Conservation (phyloP, 2,329 filamentous ascomycete species). For the Scytalidium sp. region DNA sequence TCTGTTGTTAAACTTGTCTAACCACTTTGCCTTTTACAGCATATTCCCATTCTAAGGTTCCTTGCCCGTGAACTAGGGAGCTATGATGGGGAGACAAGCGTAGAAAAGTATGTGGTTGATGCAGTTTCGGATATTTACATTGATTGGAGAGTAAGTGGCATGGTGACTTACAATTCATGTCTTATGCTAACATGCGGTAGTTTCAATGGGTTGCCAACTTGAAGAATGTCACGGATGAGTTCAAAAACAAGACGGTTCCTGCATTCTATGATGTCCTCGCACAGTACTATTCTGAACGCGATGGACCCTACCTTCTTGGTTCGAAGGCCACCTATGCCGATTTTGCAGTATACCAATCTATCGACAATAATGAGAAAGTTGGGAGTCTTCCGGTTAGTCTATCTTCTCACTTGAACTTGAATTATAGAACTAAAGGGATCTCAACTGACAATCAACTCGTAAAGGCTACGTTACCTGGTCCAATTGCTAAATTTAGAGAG, state of each 20-base stretch:
- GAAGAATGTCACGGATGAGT: conserved; percentile 22
- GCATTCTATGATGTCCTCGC: conserved; percentile 29
- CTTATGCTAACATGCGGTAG: conserved; percentile 5
- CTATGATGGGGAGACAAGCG: conserved; percentile 34
- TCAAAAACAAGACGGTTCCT: conserved; percentile 26
- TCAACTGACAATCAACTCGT: no score
- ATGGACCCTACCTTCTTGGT: conserved; percentile 35
- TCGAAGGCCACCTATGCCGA: conserved; percentile 34
- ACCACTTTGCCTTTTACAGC: conserved; percentile 11
- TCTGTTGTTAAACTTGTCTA: no score
- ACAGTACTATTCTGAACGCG: conserved; percentile 26
- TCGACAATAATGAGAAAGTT: conserved; percentile 33
- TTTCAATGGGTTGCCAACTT: conserved; percentile 27
- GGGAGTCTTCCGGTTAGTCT: conserved; percentile 29
- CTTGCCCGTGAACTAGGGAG: conserved; percentile 30
- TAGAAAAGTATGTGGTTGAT: conserved; percentile 35
- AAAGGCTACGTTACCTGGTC: neutral
- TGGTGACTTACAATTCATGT: neutral
- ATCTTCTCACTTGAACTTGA: neutral
- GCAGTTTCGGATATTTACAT: conserved; percentile 35
- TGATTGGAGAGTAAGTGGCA: conserved; percentile 34
- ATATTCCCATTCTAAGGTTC: conserved; percentile 33
- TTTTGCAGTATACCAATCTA: conserved; percentile 36
- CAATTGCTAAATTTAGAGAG: neutral
- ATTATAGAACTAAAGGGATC: neutral